Percentiles rank a stretch among this genome's conserved stretches.
These are phyloP conservation scores for Calophaca sinica DNA, from an alignment of 306 rosid species.

Conservation along the genomic window DNA sequence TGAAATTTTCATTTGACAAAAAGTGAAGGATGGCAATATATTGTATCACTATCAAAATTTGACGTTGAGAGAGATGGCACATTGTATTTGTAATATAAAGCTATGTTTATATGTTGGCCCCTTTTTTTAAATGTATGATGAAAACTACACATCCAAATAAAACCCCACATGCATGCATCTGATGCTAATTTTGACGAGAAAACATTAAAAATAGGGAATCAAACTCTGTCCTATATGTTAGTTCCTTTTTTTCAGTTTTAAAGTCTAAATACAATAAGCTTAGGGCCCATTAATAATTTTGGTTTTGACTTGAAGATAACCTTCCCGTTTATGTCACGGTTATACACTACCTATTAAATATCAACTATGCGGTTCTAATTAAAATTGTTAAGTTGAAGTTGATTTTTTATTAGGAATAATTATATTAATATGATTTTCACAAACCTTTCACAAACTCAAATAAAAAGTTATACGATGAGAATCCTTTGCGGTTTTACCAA, in stretches of 20 bases:
- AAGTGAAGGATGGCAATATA: constrained; percentile 31
- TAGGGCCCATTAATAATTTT: constrained; percentile 34
- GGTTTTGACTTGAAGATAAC: not conserved
- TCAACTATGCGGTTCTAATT: no score
- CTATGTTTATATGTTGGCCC: constrained; percentile 18
- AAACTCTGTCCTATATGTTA: constrained; percentile 3
- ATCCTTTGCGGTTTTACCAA: no score
- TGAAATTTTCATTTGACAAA: constrained; percentile 1
- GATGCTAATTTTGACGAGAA: constrained; percentile 28
- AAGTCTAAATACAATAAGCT: not conserved
- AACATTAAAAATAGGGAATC: not conserved
- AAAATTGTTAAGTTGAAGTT: no score
- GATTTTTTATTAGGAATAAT: not conserved
- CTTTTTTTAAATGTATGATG: constrained; percentile 5
- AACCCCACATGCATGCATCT: constrained; percentile 36
- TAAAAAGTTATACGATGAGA: no score
- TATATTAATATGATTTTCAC: not conserved
- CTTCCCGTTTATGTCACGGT: not conserved
- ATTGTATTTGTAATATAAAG: not conserved
- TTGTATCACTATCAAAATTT: not conserved
- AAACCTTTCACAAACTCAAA: not conserved
- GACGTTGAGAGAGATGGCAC: constrained; percentile 36
- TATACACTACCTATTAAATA: not conserved
- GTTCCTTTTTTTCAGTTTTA: not conserved
- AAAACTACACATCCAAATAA: constrained; percentile 26